Base-by-base conservation (phyloP, 2,329 filamentous ascomycete genomes). In the Alternaria metachromatica region DNA sequence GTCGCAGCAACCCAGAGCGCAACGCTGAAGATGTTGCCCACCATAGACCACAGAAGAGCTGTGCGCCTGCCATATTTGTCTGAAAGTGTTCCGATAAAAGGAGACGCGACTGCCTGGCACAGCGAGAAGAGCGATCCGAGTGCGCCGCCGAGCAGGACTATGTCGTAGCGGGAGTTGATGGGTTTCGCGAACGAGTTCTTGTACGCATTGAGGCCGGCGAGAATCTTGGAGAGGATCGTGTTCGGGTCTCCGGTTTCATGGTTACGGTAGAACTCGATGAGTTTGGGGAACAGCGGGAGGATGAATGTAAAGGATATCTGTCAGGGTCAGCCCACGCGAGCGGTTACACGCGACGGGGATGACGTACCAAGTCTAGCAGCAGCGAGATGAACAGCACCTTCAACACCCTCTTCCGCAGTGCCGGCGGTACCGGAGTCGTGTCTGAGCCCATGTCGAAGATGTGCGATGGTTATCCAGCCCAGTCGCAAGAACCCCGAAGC, bases 301-400 rank as follows among this genome's bases (percentile, higher is more conserved):
- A 98, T 98, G 79, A 99, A 97, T 28, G 96, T 99, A 80, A 99
- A 99, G 60, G 95, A 97, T 75, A 98, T 93, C 95, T 97, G 67
- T n/a, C 25, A 45, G 28, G 5, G 62, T 71, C 50, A 69, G 65
- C 56, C 41, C 54, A 62, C 54, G 66, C 15, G 23, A 48, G 28
- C n/a, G 23, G 53, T 43, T 49, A 37, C 25, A 59, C 63, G 48
- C 62, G 54, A 79, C 46, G 23, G 54, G 30, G 55, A 69, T 68
- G 71, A 76, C 87, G 69, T 87, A 97, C 95, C 82, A 98, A 82
- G 80, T 98, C 95, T 12, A 98, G 86, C 15, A 98, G 86, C 44
- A 98, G 85, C 58, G 95, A 97, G 66, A 96, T 86, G 80, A 97
- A 94, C 67, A 98, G 88, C 72, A 98, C 93, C 74, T 87, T 90